phyloP scores from a whole-genome alignment of 805 yeast species.

The Nakazawaea pomicola region DNA sequence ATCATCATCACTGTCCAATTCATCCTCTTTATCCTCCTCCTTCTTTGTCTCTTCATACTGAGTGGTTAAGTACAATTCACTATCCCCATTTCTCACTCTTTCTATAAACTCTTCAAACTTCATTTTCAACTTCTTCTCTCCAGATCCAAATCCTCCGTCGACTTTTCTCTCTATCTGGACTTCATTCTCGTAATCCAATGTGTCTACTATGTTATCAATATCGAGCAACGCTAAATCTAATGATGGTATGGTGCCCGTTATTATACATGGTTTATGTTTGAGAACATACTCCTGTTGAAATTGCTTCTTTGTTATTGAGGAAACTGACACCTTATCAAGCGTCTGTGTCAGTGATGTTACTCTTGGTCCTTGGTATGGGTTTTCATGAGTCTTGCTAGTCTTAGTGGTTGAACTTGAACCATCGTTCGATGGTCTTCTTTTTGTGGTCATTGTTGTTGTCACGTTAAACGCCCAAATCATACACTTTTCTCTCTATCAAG shows the following conservation, averaged over 20 bases:
- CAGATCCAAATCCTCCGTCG: constrained; percentile 66
- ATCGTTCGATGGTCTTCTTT: too few relatives aligned
- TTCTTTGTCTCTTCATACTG: constrained; percentile 54
- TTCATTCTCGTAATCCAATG: constrained; percentile 22
- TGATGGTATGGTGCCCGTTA: constrained; percentile 32
- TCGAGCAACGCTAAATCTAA: constrained; percentile 29
- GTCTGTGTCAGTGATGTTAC: too few relatives aligned
- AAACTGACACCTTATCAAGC: constrained; percentile 18
- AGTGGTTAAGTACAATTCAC: constrained; percentile 57
- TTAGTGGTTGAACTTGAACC: too few relatives aligned
- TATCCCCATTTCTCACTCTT: constrained; percentile 36
- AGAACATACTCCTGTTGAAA: constrained; percentile 37
- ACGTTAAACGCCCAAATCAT: too few relatives aligned
- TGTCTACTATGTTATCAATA: constrained; percentile 29
- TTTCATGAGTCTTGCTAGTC: too few relatives aligned
- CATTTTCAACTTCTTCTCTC: constrained; percentile 48
- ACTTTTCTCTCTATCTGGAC: constrained; percentile 56
- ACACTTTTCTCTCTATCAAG: too few relatives aligned
- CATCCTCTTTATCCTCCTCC: constrained; percentile 36
- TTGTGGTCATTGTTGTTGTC: too few relatives aligned
- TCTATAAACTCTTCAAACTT: constrained; percentile 42
- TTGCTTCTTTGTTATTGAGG: constrained; percentile 16
- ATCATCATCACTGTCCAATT: constrained; percentile 21
- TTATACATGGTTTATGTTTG: constrained; percentile 45
- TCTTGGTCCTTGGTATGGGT: too few relatives aligned